Evolutionary conservation across 2,329 filamentous ascomycete species (phyloP), one percentile per base, ranked within the genome.

Genomic region (Penicillium glabrum): DNA sequence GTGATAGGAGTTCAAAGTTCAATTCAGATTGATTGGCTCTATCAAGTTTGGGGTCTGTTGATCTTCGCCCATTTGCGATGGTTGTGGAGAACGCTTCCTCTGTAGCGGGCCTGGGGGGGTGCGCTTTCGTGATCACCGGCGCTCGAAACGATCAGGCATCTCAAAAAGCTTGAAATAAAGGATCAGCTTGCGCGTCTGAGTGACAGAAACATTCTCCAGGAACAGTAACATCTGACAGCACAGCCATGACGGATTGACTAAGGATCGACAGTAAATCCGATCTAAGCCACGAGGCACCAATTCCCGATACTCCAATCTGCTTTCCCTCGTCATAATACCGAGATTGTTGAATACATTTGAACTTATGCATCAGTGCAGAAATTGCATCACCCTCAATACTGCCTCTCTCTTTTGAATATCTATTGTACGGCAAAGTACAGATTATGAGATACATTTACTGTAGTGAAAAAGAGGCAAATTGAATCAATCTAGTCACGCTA

Each of bases 181-280:
- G 14, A 48, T 13, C 24, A 31, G 49, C 51, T 62, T 57, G 59
- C 51, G 58, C 16, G 52, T 53, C 52, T 43, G 27, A 16, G 24
- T 57, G 51, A 41, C n/a, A 52, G 51, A 49, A 26, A 47, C 61
- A 65, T 65, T 66, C 61, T 54, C 51, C 23, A 39, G 19, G 26
- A 31, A 54, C 54, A 57, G 54, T 51, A 47, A 39, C 50, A 61
- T 60, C 50, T 64, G 56, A 55, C 52, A 57, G 53, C 53, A 47
- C 45, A 16, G 29, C 23, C 31, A 8, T 23, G 62, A 65, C 62
- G 63, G 57, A 66, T 62, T 19, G 16, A 59, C 48, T 14, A 31
- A 62, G 35, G 59, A 66, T 65, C 62, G 26, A 14, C 49, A 41
- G 24, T 31, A 49, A 41, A 48, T 35, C 44, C 46, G 54, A 56